Evolutionary conservation across 805 yeast genomes (phyloP), one percentile per base, ranked within the genome.

Genomic region (Huiozyma naganishii): DNA sequence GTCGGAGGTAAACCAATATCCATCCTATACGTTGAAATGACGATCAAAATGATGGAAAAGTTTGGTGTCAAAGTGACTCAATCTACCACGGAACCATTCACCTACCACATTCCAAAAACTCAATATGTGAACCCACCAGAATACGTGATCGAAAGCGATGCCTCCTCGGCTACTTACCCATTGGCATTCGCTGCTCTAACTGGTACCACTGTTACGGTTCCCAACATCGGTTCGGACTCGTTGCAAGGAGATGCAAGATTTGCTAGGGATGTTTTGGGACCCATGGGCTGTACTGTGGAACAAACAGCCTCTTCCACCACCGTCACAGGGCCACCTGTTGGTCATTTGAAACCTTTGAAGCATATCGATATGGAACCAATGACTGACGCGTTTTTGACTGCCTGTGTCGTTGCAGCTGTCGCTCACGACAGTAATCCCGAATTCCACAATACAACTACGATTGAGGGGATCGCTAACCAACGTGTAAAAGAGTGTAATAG

Each of bases 311-410:
- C 83, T 1, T 79, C 94, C 2, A 92, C 98, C 0, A 88, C 97
- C 0, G 97, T 92, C 7, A 77, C 81, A 36, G 97, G 97, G 40
- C 96, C 97, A 6, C 70, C 83, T 13, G 65, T 66, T 34, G 94
- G 94, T 11, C 47, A 64, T 0, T 71, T 92, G 51, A 74, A 71
- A 55, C 85, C 95, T 6, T 69, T 92, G 49, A 69, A 78, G 9
- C 74, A 70, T 48, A 82, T 92, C 45, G 97, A 92, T 61, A 92
- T 92, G 98, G 98, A 92, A 67, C 97, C 98, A 43, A 92, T 92
- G 98, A 92, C 98, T 0, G 98, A 92, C 65, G 98, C 98, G 0
- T 92, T 92, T 62, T 70, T 92, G 56, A 92, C 98, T 11, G 98
- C 98, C 0, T 77, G 94, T 43, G 97, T 92, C 9, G 94, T 88